These are phyloP conservation scores for Glonium stellatum DNA, from an alignment of 495 filamentous ascomycete genomes.

Conservation along the genomic window DNA sequence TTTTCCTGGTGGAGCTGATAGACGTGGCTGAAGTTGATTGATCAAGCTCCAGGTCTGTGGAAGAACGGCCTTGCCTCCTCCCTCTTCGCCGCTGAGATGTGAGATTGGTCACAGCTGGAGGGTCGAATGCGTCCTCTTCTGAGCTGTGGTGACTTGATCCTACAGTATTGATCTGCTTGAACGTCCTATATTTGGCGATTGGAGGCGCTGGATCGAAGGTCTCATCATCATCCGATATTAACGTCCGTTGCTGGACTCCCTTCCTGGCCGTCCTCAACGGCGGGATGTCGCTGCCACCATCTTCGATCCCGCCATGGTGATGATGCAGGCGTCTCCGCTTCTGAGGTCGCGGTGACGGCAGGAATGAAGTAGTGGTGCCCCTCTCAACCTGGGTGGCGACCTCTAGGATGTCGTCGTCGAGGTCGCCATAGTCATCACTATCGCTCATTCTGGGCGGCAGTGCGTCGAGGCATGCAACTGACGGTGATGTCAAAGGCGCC, in stretches of 20 bases:
- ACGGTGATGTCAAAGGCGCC: too few relatives aligned
- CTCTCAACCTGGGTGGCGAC: constrained; percentile 33
- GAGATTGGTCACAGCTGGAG: background rate
- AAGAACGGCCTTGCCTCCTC: background rate
- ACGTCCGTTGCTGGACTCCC: background rate
- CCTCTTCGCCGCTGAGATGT: background rate
- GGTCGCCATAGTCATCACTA: constrained; percentile 33
- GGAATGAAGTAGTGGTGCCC: constrained; percentile 22
- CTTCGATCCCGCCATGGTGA: background rate
- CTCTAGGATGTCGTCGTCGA: constrained; percentile 33
- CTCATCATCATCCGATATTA: background rate
- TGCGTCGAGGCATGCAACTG: background rate
- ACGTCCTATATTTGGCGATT: background rate
- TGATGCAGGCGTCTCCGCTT: constrained; percentile 22
- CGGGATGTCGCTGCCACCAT: background rate
- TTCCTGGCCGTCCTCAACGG: constrained; percentile 4
- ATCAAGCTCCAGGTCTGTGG: constrained; percentile 1
- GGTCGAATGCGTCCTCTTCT: background rate
- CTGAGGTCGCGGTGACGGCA: constrained; percentile 11
- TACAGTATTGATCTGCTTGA: background rate
- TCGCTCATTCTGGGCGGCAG: constrained; percentile 20
- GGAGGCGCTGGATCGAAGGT: background rate
- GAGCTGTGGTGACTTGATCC: background rate
- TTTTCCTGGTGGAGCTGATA: constrained; percentile 3
- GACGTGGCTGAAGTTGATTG: constrained; percentile 10